Conservation (phyloP, 176 grass and related monocot species). For the Puya raimondii region DNA sequence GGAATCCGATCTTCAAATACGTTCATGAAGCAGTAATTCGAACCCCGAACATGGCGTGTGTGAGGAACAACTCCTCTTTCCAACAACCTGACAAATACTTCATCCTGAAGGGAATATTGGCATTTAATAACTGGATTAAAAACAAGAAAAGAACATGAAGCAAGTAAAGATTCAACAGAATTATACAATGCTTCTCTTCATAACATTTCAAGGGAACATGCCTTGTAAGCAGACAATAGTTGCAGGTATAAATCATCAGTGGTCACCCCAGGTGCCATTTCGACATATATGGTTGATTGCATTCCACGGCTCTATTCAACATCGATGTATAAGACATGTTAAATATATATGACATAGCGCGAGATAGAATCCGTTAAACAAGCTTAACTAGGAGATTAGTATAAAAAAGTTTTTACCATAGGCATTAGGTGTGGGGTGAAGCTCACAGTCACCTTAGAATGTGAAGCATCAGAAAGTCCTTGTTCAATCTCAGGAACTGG, state of each 20-base stretch:
- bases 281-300: constrained; percentile 88
- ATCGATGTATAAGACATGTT: background rate
- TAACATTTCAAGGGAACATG: constrained; percentile 22
- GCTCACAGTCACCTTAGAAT: constrained; percentile 87
- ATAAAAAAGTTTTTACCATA: constrained; percentile 52
- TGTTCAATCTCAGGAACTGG: constrained; percentile 97
- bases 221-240: constrained; percentile 74
- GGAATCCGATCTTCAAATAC: constrained; percentile 85
- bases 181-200: background rate
- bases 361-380: too few relatives aligned
- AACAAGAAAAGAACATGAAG: background rate
- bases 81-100: constrained; percentile 84
- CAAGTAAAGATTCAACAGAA: too few relatives aligned
- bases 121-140: background rate
- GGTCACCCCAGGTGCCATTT: constrained; percentile 76
- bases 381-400: background rate
- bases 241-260: constrained; percentile 58
- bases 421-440: constrained; percentile 95
- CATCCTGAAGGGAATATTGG: constrained; percentile 37
- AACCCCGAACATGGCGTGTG: constrained; percentile 79
- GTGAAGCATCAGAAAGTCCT: constrained; percentile 73
- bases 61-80: constrained; percentile 48
- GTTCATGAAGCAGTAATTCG: constrained; percentile 96
- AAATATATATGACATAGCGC: too few relatives aligned
- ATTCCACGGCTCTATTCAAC: constrained; percentile 84